These are phyloP conservation scores for Neofusicoccum laricinum DNA, from an alignment of 2,329 filamentous ascomycete species.

Conservation along the genomic window DNA sequence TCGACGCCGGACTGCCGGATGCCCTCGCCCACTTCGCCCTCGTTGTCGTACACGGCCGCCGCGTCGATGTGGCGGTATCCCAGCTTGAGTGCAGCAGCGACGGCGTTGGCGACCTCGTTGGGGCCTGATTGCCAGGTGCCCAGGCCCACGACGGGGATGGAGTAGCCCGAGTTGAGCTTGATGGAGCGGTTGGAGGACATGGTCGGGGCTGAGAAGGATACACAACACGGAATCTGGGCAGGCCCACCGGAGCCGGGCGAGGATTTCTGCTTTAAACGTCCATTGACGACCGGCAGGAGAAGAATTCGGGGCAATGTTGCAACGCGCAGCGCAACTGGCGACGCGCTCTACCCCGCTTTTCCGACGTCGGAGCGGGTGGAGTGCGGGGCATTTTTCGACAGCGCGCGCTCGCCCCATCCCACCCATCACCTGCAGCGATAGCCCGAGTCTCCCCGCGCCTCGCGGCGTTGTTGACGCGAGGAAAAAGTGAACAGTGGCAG, in stretches of 20 bases:
- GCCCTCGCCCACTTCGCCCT: conserved; percentile 47
- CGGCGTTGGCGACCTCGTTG: conserved; percentile 13
- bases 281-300: background rate
- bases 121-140: conserved; percentile 16
- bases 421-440: background rate
- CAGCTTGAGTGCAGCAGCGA: conserved; percentile 19
- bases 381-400: conserved; percentile 6
- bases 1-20: conserved; percentile 45
- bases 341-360: background rate
- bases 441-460: background rate
- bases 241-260: background rate
- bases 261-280: background rate
- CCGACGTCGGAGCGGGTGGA: background rate
- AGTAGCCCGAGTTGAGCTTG: conserved; percentile 14
- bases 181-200: conserved; percentile 13
- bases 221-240: background rate
- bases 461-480: no score
- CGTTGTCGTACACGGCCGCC: conserved; percentile 50
- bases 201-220: background rate
- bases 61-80: conserved; percentile 59
- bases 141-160: conserved; percentile 12
- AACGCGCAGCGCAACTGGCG: background rate
- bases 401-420: no score
- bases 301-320: background rate
- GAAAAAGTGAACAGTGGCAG: no score